phyloP scores from a whole-genome alignment of 192 early-diverging fungal genomes.

The Coemansia sp. region DNA sequence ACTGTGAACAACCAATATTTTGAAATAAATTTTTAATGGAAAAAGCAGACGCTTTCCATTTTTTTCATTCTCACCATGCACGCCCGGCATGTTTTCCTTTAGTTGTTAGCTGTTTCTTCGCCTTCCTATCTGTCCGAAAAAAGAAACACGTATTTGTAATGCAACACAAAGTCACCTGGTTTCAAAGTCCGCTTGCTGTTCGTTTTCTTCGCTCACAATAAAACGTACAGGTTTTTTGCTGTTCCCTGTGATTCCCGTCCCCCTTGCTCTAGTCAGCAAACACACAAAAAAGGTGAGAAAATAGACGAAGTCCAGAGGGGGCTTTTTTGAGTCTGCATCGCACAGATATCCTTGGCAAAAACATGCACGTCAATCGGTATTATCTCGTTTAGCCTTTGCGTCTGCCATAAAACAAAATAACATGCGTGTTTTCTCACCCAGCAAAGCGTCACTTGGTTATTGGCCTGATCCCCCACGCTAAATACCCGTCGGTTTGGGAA shows the following conservation, averaged over 20 bases:
- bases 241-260: not conserved
- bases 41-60: not conserved
- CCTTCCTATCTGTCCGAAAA: not conserved
- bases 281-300: not conserved
- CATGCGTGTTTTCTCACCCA: not conserved
- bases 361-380: not conserved
- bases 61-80: conserved; percentile 4
- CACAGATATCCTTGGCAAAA: not conserved
- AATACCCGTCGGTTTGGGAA: not conserved
- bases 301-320: too few relatives aligned
- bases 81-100: conserved; percentile 1
- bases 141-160: conserved; percentile 2
- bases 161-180: conserved; percentile 8
- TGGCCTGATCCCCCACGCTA: not conserved
- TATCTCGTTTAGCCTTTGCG: not conserved
- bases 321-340: not conserved
- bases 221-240: too few relatives aligned
- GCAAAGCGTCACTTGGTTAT: not conserved
- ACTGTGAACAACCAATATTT: not conserved
- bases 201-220: too few relatives aligned
- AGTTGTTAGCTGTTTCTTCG: not conserved
- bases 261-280: not conserved
- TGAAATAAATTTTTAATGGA: not conserved
- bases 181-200: conserved; percentile 11
- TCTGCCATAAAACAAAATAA: not conserved